Conservation (phyloP, 257 asterid species). For the Asclepias syriaca region DNA sequence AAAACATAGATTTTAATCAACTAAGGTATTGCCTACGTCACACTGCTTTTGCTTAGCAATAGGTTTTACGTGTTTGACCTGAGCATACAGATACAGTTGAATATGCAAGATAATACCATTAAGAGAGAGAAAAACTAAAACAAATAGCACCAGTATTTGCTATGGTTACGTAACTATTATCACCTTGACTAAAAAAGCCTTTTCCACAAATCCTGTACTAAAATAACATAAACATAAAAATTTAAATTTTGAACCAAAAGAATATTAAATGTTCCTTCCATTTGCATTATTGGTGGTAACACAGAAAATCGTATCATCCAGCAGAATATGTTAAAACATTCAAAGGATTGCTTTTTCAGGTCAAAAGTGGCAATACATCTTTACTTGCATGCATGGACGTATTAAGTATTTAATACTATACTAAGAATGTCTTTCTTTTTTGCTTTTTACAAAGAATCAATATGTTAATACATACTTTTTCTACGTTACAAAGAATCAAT, state of each 20-base stretch:
- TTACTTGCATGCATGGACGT: conserved; percentile 9
- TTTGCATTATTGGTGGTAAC: conserved; percentile 2
- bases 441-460: conserved; percentile 5
- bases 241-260: too few relatives aligned
- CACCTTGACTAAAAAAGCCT: too few relatives aligned
- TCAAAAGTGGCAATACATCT: conserved; percentile 2
- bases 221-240: too few relatives aligned
- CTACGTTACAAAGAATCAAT: background rate
- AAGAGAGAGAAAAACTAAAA: background rate
- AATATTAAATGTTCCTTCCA: background rate
- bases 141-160: background rate
- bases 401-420: background rate
- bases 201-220: too few relatives aligned
- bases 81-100: background rate
- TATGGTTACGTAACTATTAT: too few relatives aligned
- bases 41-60: background rate
- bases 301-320: background rate
- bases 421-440: background rate
- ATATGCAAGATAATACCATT: too few relatives aligned
- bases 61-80: background rate
- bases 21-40: background rate
- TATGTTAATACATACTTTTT: conserved; percentile 1
- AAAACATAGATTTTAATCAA: background rate
- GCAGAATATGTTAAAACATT: background rate
- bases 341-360: conserved; percentile 14